These are phyloP conservation scores for Mucor piriformis DNA, from an alignment of 371 early-diverging fungal genomes.

Conservation along the genomic window DNA sequence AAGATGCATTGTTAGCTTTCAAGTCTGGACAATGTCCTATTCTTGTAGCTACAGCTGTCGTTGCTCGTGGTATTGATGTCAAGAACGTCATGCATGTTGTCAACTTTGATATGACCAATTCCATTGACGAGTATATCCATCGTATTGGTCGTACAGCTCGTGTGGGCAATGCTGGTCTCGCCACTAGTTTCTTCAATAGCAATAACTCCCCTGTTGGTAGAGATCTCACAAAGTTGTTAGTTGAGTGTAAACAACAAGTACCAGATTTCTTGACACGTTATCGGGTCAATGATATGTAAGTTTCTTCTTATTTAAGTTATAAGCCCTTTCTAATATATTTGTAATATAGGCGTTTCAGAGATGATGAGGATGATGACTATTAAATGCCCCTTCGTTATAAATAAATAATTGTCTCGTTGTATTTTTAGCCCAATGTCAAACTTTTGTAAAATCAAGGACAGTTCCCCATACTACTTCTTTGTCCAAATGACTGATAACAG, in stretches of 20 bases:
- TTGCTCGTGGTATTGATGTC: slow-evolving; percentile 91
- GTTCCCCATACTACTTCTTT: no score
- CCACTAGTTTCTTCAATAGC: slow-evolving; percentile 74
- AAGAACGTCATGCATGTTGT: slow-evolving; percentile 83
- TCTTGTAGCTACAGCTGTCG: slow-evolving; percentile 93
- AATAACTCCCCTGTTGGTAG: slow-evolving; percentile 49
- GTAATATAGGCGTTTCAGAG: slow-evolving; percentile 25
- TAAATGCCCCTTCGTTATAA: not conserved
- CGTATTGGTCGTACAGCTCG: slow-evolving; percentile 83
- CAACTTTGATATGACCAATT: slow-evolving; percentile 80
- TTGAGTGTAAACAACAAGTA: slow-evolving; percentile 79
- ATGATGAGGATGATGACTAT: slow-evolving; percentile 35
- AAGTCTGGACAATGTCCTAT: slow-evolving; percentile 75
- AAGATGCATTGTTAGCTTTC: slow-evolving; percentile 78
- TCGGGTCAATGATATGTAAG: slow-evolving; percentile 27
- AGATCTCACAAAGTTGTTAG: slow-evolving; percentile 78
- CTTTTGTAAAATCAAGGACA: no score
- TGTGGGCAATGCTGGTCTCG: slow-evolving; percentile 73
- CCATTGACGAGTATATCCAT: slow-evolving; percentile 86
- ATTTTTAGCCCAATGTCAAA: no score
- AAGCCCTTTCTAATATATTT: not conserved
- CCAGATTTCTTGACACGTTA: slow-evolving; percentile 69
- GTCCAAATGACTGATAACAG: no score
- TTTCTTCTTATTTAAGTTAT: not conserved
- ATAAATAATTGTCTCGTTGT: no score